Conservation (phyloP, 768 basidiomycete genomes). For the Tricholomella constricta region DNA sequence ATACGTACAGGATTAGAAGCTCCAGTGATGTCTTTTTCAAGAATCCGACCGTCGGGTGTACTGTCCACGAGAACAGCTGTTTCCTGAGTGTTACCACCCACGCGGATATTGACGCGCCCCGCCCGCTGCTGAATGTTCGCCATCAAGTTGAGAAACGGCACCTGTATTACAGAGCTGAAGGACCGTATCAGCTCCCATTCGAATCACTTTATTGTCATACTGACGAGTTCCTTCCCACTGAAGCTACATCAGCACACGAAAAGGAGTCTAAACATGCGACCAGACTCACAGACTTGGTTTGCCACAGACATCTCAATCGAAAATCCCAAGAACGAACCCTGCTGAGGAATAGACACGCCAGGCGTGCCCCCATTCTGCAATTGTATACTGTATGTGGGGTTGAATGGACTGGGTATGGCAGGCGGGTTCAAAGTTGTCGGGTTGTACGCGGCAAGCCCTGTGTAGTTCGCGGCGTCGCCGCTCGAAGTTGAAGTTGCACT, state of each 20-base stretch:
- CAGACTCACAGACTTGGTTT: conserved; percentile 47
- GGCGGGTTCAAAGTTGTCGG: conserved; percentile 51
- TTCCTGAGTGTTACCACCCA: conserved; percentile 87
- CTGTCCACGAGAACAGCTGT: conserved; percentile 51
- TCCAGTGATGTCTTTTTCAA: conserved; percentile 22
- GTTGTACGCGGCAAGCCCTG: conserved; percentile 55
- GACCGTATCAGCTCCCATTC: conserved; percentile 15
- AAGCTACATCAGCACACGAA: neutral
- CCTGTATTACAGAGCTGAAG: conserved; percentile 46
- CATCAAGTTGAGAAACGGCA: conserved; percentile 78
- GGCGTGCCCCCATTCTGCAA: conserved; percentile 37
- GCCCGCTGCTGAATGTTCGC: conserved; percentile 67
- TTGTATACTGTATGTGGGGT: conserved; percentile 47
- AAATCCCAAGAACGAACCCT: conserved; percentile 52
- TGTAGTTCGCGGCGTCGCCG: conserved; percentile 49
- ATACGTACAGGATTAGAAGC: conserved; percentile 21
- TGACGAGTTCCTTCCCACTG: conserved; percentile 12
- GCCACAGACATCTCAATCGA: conserved; percentile 66
- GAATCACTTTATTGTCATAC: neutral
- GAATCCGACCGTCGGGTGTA: conserved; percentile 43
- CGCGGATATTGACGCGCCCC: conserved; percentile 61
- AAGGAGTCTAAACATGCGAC: no score
- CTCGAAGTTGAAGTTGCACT: conserved; percentile 25
- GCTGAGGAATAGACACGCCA: conserved; percentile 37
- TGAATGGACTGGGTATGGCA: conserved; percentile 46